Base-by-base conservation (phyloP, 2,329 filamentous ascomycete species). In the Calonectria multiphialidica region DNA sequence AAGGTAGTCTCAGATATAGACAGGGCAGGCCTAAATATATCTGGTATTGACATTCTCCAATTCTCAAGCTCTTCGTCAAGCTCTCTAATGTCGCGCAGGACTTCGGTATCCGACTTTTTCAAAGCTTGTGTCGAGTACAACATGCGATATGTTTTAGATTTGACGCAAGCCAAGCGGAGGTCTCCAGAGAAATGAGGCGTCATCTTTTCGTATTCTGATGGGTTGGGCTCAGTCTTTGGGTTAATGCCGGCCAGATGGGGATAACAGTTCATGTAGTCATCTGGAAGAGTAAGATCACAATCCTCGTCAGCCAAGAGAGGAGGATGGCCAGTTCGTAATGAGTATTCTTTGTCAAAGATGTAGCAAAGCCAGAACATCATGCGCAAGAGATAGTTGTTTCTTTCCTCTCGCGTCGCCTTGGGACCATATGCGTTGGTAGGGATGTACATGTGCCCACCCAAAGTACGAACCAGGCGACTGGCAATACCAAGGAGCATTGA, bases 281-380 rank as follows among this genome's bases (percentile, higher is more conserved):
- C 21, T 1, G 53, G 53, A 5, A 18, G 21, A 3, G 53, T 59
- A 9, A 59, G 53, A 15, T 59, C 53, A 23, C 53, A 59, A 25
- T 59, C 53, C 7, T 59, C 53, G n/a, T 59, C 53, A 40, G 53
- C 33, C 35, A 59, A 16, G 21, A 59, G 53, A 23, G 53, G 53
- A 25, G 53, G 53, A 5, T 59, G 53, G n/a, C 53, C 53, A 9
- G 53, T 59, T 25, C 53, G 21, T 6, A 59, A 23, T 2, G 35
- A 59, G 0, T 21, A 59, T 28, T 59, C 53, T 10, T 59, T 59
- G 53, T 59, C 53, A 12, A 59, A 59, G 10, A 59, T 59, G 21
- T 59, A 59, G 9, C 53, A 59, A n/a, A 59, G 13, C 53, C 53
- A 59, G 23, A 59, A 59, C 33, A 59, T 59, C 53, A 59, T 59